Base-by-base conservation (phyloP, 768 basidiomycete species). In the Boletus sp. region DNA sequence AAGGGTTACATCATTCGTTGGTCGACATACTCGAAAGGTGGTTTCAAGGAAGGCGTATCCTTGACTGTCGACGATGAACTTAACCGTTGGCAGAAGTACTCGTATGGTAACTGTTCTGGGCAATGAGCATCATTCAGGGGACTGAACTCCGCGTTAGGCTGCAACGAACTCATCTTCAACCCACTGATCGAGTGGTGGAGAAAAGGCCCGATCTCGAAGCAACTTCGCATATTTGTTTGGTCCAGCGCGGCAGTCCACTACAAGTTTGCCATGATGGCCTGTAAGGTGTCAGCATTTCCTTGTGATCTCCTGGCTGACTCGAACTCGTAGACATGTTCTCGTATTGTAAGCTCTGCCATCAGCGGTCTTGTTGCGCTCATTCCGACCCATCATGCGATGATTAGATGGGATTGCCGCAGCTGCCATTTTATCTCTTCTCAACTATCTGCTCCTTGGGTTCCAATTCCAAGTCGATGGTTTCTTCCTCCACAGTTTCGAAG, bases 1-100 rank as follows among this genome's bases (percentile, higher is more conserved):
- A 70, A 55, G 37, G 59, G 61, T 20, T 70, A 70, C 33, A 58
- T 1, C 30, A 70, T 73, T 50, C 85, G 64, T 20, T 76, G 90
- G 92, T 87, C 92, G 20, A 90, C 89, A 1, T 95, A 95, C 68
- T 89, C 87, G 1, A 80, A 89, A 7, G 89, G 92, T 40, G 90
- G 85, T 1, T 95, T 95, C 80, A 90, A 93, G 74, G 94, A 97
- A 66, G 94, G 94, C 60, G 93, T 97, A 18, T 91, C 89, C 0
- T 73, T 97, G 29, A 94, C 94, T 0, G 87, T 86, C 54, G 92
- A 94, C 54, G 93, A 97, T 63, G 94, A 97, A 70, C 75, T 97
- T 9, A 94, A 94, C 64, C 73, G 94, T 3, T 97, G 94, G 94
- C 91, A 94, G 65, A 96, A 94, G 70, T 92, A 91, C 60, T 77